Base-by-base conservation (phyloP, 1,284 basidiomycete genomes). In the Gomphus bonarii region DNA sequence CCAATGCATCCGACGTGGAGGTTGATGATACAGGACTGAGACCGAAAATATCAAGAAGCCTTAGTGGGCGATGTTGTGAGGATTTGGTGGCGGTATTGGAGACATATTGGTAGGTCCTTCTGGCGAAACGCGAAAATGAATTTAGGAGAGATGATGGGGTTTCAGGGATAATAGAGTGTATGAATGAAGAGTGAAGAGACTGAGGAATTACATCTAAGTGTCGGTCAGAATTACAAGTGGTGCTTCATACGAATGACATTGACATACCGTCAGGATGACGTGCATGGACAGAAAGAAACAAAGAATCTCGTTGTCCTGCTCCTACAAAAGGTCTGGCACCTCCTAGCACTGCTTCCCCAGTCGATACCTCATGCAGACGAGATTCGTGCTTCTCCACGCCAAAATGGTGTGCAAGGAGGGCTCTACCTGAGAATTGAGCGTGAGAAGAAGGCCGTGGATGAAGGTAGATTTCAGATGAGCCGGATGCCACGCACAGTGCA, bases 341-440 rank as follows among this genome's bases (percentile, higher is more conserved):
- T 16, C 59, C 73, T 33, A 62, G 55, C n/a, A 69, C 50, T 33
- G 58, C 62, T 22, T 54, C 67, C 59, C 58, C 69, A 67, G 22
- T 62, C 59, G 43, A 50, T 38, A 42, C 61, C 58, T 60, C 75
- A 10, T 22, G 75, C 55, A 65, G 67, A 28, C 80, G 64, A 38
- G 73, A 70, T 64, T 87, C 84, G 61, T 82, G 83, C 30, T 70
- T 69, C 61, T 88, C 87, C 3, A 90, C 75, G 22, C 82, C 80
- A 16, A 89, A 75, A 65, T 89, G 85, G 58, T 77, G 79, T 20
- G 85, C 77, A 38, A 89, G 72, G 7, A 74, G 50, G 18, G 47
- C 30, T 5, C 6, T 22, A 48, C 47, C 14, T 31, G 25, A 12
- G 1, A 9, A 28, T 31, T 31, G 25, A 12, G 25, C 47, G 30